Conservation (phyloP, 345 rosid species). For the Geranium rotundifolium region DNA sequence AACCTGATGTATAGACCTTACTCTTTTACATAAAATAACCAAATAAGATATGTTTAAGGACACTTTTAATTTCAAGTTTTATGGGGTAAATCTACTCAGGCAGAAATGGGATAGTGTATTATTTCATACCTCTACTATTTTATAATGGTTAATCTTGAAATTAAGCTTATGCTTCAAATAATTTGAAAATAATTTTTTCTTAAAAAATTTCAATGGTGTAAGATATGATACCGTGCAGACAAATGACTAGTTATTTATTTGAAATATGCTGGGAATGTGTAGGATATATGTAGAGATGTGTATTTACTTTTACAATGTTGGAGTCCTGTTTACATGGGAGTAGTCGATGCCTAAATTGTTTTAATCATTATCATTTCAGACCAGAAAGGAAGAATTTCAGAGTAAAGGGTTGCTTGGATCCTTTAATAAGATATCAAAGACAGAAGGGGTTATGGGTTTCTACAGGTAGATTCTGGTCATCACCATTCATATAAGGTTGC, state of each 20-base stretch:
- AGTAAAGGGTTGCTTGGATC: constrained; percentile 61
- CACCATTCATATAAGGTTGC: constrained; percentile 4
- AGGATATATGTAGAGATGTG: background rate
- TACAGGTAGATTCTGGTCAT: constrained; percentile 44
- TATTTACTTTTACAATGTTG: background rate
- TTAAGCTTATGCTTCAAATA: background rate
- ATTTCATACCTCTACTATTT: no score
- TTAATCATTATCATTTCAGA: constrained; percentile 34
- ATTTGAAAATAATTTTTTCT: no score
- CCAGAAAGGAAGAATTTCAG: constrained; percentile 75
- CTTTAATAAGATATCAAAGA: constrained; percentile 53
- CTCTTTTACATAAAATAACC: background rate
- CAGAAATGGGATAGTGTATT: no score
- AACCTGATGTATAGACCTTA: background rate
- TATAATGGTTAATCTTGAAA: background rate
- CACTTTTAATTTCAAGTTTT: background rate
- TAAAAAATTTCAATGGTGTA: background rate
- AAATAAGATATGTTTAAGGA: background rate
- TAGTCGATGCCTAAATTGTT: background rate
- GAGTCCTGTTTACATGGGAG: background rate
- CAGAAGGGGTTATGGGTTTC: constrained; percentile 82
- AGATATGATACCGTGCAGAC: no score
- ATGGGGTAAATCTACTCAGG: background rate
- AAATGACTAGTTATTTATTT: no score
- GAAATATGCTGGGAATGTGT: no score